These are phyloP conservation scores for Corchorus olitorius DNA, from an alignment of 345 rosid genomes.

Conservation along the genomic window DNA sequence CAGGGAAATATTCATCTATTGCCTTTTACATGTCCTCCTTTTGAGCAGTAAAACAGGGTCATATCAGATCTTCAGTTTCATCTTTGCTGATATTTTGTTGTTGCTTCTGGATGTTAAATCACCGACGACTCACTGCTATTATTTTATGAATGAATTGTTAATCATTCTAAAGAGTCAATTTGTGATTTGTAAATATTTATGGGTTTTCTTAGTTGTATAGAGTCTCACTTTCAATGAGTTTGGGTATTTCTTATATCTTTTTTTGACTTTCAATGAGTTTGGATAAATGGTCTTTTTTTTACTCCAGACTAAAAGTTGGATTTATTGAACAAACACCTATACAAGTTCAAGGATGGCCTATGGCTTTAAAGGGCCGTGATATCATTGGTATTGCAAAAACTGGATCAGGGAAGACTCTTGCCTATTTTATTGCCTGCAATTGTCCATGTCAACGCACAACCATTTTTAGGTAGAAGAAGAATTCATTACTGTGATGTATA, in stretches of 20 bases:
- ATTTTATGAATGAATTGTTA: conserved; percentile 2
- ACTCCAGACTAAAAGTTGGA: conserved; percentile 91
- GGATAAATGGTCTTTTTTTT: conserved; percentile 21
- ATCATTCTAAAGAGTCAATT: conserved; percentile 1
- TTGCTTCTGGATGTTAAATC: conserved; percentile 9
- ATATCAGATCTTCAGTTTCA: neutral
- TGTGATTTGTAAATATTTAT: too few species aligned
- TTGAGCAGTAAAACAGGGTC: neutral
- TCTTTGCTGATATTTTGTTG: neutral
- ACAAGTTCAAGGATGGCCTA: conserved; percentile 99
- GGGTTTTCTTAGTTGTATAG: neutral
- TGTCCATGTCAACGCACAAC: conserved; percentile 98
- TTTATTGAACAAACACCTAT: conserved; percentile 94
- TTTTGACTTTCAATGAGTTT: neutral
- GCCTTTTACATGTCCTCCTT: neutral
- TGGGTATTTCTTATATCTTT: neutral
- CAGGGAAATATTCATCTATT: neutral
- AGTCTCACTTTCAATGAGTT: neutral
- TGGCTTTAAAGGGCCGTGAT: conserved; percentile 98
- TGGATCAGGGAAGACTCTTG: conserved; percentile 96
- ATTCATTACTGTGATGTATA: conserved; percentile 1
- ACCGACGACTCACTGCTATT: neutral
- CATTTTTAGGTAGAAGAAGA: conserved; percentile 65
- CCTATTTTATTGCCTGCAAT: conserved; percentile 94
- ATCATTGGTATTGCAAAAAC: conserved; percentile 98